phyloP scores from a whole-genome alignment of 257 asterid genomes.

The Solanum dulcamara region DNA sequence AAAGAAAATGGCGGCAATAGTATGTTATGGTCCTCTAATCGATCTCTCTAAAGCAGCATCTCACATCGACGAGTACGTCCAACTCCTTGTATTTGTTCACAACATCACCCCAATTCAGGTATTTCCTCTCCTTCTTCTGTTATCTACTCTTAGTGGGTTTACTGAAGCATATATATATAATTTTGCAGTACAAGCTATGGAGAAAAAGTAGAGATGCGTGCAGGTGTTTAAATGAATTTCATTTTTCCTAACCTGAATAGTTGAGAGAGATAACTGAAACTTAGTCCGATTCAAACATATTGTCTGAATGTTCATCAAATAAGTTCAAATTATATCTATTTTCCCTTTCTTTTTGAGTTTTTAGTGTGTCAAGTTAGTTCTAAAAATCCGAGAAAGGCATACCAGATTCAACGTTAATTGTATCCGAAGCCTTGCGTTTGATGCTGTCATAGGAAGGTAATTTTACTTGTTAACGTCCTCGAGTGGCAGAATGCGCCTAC shows the following conservation, averaged over 20 bases:
- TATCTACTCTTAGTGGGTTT: no score
- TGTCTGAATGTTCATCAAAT: neutral
- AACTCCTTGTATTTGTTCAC: slow-evolving; percentile 54
- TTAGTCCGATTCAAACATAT: neutral
- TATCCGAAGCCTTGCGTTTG: neutral
- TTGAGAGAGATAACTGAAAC: neutral
- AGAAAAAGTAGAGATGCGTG: slow-evolving; percentile 5
- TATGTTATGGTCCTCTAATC: slow-evolving; percentile 67
- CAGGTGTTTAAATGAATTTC: neutral
- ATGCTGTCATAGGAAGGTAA: neutral
- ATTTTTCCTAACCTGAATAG: neutral
- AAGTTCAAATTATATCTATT: neutral
- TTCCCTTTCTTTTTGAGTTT: neutral
- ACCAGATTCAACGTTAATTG: neutral
- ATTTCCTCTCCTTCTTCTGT: neutral
- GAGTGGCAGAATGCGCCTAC: neutral
- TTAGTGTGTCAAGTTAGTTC: neutral
- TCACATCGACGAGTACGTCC: slow-evolving; percentile 47
- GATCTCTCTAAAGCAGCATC: slow-evolving; percentile 44
- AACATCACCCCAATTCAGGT: slow-evolving; percentile 58
- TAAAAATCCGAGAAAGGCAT: neutral
- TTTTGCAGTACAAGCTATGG: slow-evolving; percentile 42
- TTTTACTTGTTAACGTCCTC: neutral
- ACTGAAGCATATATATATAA: neutral
- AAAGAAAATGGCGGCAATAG: slow-evolving; percentile 46